Base-by-base conservation (phyloP, 805 yeast species). In the Teunomyces aglyptinius region DNA sequence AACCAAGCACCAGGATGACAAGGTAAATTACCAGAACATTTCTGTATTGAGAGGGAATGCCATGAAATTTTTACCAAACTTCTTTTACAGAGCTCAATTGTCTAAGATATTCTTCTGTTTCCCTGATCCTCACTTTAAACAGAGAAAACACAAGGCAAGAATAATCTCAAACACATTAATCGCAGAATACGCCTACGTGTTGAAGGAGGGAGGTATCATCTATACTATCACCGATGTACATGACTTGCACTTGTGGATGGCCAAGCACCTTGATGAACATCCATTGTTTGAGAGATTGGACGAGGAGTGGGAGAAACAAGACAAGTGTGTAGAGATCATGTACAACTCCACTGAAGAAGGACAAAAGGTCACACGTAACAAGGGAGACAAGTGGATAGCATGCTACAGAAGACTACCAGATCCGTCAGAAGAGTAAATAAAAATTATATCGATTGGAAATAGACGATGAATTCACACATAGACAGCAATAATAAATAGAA, bases 91-190 rank as follows among this genome's bases (percentile, higher is more conserved):
- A 65, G 82, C 83, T 5, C 97, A 90, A 63, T 71, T 91, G 43
- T 81, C 85, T 28, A 94, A 92, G 73, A 88, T 94, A 80, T 94
- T 94, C 71, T 94, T 94, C 73, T 94, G 99, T 66, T 94, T 94
- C 78, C 99, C 99, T n/a, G 99, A 94, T 67, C 99, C 99, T 6
- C 99, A 94, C 67, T 94, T 94, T 76, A 94, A 94, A 65, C 96
- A 89, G 67, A 78, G 98, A 61, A 94, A 94, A 64, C 99, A 94
- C 70, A 94, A 94, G 76, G 97, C 97, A 5, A 79, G 99, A 72
- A 94, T 94, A 60, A 81, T 94, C 54, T 91, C 99, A 45, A 85
- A 83, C 54, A 92, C 98, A 2, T 71, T 94, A 50, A 74, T 90
- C 46, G 79, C 92, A 24, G 99, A 94, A 66, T 94, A 94, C 63